phyloP scores from a whole-genome alignment of 257 asterid genomes.

The Hygrophila difformis region DNA sequence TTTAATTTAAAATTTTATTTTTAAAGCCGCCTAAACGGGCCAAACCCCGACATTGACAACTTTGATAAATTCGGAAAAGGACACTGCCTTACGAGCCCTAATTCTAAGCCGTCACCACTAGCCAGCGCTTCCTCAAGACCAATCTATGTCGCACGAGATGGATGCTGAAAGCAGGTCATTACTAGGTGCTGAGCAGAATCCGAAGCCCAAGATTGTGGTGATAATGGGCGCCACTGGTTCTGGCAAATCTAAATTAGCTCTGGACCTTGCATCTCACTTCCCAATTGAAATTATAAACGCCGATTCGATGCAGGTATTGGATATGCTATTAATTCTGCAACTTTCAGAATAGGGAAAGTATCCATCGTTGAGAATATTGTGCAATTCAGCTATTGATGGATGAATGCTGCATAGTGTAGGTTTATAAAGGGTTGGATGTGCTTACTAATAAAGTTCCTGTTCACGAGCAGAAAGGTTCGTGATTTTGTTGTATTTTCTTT shows the following conservation, averaged over 20 bases:
- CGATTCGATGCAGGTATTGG: conserved; percentile 87
- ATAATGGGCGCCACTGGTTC: conserved; percentile 81
- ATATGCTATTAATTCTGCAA: no score
- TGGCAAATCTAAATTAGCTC: conserved; percentile 82
- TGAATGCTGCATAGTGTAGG: conserved; percentile 27
- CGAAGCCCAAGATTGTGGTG: conserved; percentile 64
- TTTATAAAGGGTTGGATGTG: conserved; percentile 76
- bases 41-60: no score
- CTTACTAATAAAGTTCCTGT: conserved; percentile 79
- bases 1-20: no score
- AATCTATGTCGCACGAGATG: no score
- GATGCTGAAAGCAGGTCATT: no score
- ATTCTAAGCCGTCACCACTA: no score
- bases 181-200: no score
- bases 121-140: no score
- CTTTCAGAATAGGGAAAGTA: not conserved
- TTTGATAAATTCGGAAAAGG: no score
- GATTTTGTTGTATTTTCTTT: no score
- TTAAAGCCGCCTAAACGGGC: no score
- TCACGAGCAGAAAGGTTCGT: conserved; percentile 64
- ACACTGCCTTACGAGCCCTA: no score
- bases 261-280: conserved; percentile 73
- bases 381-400: conserved; percentile 2
- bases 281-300: conserved; percentile 82
- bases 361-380: not conserved